Base-by-base conservation (phyloP, 352 stramenopile genomes). In the Globisporangium spinosum region DNA sequence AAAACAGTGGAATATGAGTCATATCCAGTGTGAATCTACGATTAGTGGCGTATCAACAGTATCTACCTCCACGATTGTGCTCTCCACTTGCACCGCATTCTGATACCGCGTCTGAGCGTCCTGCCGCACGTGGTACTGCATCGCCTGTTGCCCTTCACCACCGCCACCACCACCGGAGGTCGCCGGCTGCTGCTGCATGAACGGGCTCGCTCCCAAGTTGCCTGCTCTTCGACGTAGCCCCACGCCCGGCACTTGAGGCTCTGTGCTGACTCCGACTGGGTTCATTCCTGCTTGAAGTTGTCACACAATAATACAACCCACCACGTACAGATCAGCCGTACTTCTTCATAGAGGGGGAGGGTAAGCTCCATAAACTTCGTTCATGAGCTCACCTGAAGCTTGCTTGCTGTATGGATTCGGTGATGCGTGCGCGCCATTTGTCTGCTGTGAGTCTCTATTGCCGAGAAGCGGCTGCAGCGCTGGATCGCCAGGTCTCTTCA, bases 11-110 rank as follows among this genome's bases (percentile, higher is more conserved):
- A 23, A 9, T 32, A 32, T 32, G 27, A 32, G 27, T 32, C 27
- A 32, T 32, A 6, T 32, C 27, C 27, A 32, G 27, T 32, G 27
- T 32, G 27, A 32, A 32, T 32, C 27, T 57, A n/a, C 10, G 22
- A 23, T 34, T 8, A 34, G 10, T n/a, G 12, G 9, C 3, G 17
- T 35, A 57, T n/a, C 23, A 34, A 10, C 51, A 58, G 6, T 12
- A 58, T 25, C 58, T 71, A 93, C 85, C 80, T 95, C 87, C 20
- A 93, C 83, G 60, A 95, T 95, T 17, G 83, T 93, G 51, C 83
- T 92, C 63, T 95, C 87, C 35, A 95, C 83, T 69, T 95, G 81
- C 29, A 80, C 72, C 1, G 85, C 87, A 77, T 93, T 90, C 54
- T 91, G 78, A 68, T 85, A 83, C 55, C 87, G 83, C 22, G 80